Evolutionary conservation across 805 yeast genomes (phyloP), one percentile per base, ranked within the genome.

Genomic region (Wickerhamiella occidentalis): DNA sequence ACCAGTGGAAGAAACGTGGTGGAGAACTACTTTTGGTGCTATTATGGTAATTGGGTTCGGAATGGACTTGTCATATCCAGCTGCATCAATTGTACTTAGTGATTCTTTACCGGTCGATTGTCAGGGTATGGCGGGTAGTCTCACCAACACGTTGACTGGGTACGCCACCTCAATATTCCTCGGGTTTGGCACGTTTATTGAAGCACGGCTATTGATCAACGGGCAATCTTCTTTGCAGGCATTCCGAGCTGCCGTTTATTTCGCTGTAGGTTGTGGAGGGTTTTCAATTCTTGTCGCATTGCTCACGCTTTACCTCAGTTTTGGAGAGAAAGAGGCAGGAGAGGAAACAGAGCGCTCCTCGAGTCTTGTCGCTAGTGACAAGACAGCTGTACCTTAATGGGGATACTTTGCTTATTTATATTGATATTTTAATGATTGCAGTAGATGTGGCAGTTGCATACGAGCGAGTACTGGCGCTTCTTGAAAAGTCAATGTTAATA

Each of bases 81-180:
- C 88, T 0, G 79, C 83, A 0, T 76, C 86, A 0, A 69, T 82
- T 45, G 71, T 80, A 12, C 61, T 82, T 38, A 74, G 81, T 6
- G 78, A 78, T 52, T 67, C 66, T 43, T 66, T 82, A 33, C 87
- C 88, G 0, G 62, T 68, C 44, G 68, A 73, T 51, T 77, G 79
- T 55, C 92, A 83, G 64, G 92, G 90, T 7, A 76, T 80, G 73
- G 88, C 87, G 0, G 87, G 86, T 0, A 79, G 86, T 0, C 65
- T 83, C 45, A 79, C 81, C 3, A 72, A 80, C 18, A 82, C 92
- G 0, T 77, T 80, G 56, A 77, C 80, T 11, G 83, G 80, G 61
- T 83, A 83, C 60, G 77, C 87, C 0, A 80, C 76, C 59, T 77
- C 87, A 0, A 61, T 82, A n/a, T 77, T 80, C 33, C 65, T 83